Conservation (phyloP, 2,329 filamentous ascomycete species). For the Xylaria sp. region DNA sequence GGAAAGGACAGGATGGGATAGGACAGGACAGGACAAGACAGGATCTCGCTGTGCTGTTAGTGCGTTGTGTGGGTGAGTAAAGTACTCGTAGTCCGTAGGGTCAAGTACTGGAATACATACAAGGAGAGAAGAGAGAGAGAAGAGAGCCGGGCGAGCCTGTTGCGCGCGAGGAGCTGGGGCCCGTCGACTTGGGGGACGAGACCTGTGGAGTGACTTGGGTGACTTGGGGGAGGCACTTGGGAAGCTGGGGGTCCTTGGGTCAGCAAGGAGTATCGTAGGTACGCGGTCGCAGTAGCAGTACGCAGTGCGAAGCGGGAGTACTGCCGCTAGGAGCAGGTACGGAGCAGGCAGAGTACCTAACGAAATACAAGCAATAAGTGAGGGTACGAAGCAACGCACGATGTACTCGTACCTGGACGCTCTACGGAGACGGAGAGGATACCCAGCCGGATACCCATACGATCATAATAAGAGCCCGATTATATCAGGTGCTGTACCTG, state of each 20-base stretch:
- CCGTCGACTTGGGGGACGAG: neutral
- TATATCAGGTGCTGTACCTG: slow-evolving; percentile 1
- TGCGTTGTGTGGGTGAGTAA: neutral
- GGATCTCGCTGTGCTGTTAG: neutral
- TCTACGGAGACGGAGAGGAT: neutral
- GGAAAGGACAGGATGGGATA: too few relatives aligned
- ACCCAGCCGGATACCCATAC: neutral
- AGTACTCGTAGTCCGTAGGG: too few relatives aligned
- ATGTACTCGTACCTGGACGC: too few relatives aligned
- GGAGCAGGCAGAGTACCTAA: too few relatives aligned
- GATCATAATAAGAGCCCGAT: neutral
- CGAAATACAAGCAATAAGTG: too few relatives aligned
- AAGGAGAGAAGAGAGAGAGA: slow-evolving; percentile 1
- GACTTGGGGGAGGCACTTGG: too few relatives aligned
- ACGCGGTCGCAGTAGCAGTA: too few relatives aligned
- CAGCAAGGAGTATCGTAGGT: neutral
- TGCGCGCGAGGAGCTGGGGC: neutral
- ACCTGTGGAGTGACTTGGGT: too few relatives aligned
- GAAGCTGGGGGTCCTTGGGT: neutral
- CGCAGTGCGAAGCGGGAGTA: too few relatives aligned
- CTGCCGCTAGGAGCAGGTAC: too few relatives aligned
- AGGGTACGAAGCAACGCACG: too few relatives aligned
- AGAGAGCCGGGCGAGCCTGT: slow-evolving; percentile 1
- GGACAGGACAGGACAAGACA: neutral
- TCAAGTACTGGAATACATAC: neutral